phyloP scores from a whole-genome alignment of 441 rosid species.

The Melastoma candidum region DNA sequence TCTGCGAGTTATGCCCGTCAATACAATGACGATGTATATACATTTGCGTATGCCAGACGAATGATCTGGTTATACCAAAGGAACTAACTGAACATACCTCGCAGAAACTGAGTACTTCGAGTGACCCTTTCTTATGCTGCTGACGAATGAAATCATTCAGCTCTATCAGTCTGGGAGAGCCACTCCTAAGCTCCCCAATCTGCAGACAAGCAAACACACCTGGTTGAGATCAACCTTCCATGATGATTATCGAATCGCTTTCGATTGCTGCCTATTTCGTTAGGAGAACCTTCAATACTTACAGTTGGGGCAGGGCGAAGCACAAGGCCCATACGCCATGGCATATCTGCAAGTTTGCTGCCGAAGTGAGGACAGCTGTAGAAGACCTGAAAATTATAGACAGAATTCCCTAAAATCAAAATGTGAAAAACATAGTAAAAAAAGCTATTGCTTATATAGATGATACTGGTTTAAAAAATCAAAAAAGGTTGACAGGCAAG shows the following conservation, averaged over 20 bases:
- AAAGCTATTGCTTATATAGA: constrained; percentile 1
- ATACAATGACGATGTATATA: not conserved
- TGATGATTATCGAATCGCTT: too few species aligned
- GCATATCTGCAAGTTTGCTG: constrained; percentile 97
- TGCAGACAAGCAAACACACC: constrained; percentile 16
- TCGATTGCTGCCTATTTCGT: too few species aligned
- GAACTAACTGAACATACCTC: constrained; percentile 42
- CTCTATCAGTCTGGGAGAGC: constrained; percentile 74
- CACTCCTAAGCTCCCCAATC: constrained; percentile 97
- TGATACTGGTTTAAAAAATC: constrained; percentile 11
- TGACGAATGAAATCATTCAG: constrained; percentile 78
- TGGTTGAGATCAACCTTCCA: constrained; percentile 5
- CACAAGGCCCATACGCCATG: constrained; percentile 96
- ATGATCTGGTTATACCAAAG: too few species aligned
- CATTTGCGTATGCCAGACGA: too few species aligned
- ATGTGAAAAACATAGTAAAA: not conserved
- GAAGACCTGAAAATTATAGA: constrained; percentile 47
- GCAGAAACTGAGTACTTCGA: constrained; percentile 90
- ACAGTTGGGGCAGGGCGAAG: constrained; percentile 95
- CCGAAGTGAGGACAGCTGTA: constrained; percentile 99
- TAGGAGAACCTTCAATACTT: constrained; percentile 19
- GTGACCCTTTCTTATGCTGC: constrained; percentile 66
- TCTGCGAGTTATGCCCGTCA: constrained; percentile 36
- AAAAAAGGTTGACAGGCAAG: too few species aligned
- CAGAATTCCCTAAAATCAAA: not conserved